These are phyloP conservation scores for Lecanicillium sp. DNA, from an alignment of 2,329 filamentous ascomycete species.

Conservation along the genomic window DNA sequence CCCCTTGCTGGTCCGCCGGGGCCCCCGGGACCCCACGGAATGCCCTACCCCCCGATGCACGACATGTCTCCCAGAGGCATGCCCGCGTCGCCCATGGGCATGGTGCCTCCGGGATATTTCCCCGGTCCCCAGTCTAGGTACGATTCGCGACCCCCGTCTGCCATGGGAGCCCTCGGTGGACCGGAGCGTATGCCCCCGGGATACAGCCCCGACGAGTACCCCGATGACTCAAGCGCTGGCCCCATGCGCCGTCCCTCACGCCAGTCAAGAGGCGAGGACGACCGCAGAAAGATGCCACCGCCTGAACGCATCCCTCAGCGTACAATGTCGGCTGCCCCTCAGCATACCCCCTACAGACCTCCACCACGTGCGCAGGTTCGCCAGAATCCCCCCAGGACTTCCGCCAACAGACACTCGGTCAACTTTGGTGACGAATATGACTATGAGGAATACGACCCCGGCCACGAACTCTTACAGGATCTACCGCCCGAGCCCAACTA, in stretches of 20 bases:
- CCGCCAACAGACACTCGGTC: constrained; percentile 25
- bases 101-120: constrained; percentile 24
- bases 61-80: constrained; percentile 15
- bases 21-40: constrained; percentile 12
- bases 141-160: constrained; percentile 31
- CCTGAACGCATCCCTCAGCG: constrained; percentile 31
- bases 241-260: constrained; percentile 38
- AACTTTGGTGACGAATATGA: constrained; percentile 30
- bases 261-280: constrained; percentile 37
- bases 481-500: constrained; percentile 30
- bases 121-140: constrained; percentile 28
- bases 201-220: constrained; percentile 36
- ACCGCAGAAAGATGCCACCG: constrained; percentile 44
- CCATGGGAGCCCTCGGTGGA: constrained; percentile 32
- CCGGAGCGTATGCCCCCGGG: constrained; percentile 22
- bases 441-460: constrained; percentile 33
- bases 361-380: constrained; percentile 20
- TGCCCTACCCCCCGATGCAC: constrained; percentile 3
- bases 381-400: constrained; percentile 25
- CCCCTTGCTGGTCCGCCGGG: constrained; percentile 21
- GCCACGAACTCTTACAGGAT: constrained; percentile 34
- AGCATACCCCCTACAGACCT: constrained; percentile 24
- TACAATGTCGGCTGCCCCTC: constrained; percentile 28
- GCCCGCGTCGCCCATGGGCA: constrained; percentile 15
- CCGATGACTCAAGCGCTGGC: constrained; percentile 32